phyloP scores from a whole-genome alignment of 148 eudicot species.

The Nepenthes gracilis region DNA sequence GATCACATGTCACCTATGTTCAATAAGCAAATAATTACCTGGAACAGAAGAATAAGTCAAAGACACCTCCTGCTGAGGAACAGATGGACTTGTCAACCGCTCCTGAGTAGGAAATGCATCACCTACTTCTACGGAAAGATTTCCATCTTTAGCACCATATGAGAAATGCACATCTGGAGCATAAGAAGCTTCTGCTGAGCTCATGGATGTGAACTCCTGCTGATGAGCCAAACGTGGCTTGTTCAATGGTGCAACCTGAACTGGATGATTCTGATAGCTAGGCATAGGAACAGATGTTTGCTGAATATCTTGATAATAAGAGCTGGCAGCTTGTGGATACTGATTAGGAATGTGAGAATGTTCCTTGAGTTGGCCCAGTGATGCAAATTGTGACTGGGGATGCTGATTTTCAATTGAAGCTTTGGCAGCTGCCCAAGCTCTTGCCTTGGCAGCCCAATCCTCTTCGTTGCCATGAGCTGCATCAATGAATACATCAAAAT shows the following conservation, averaged over 20 bases:
- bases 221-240: conserved; percentile 26
- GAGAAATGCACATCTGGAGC: conserved; percentile 40
- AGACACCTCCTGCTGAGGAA: conserved; percentile 99
- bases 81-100: conserved; percentile 38
- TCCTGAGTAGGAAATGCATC: conserved; percentile 42
- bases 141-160: conserved; percentile 44
- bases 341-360: conserved; percentile 45
- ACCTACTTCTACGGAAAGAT: conserved; percentile 29
- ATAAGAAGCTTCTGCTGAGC: conserved; percentile 41
- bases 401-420: conserved; percentile 52
- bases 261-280: conserved; percentile 46
- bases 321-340: conserved; percentile 36
- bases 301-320: conserved; percentile 40
- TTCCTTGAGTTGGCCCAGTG: conserved; percentile 34
- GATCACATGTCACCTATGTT: too few relatives aligned
- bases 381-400: conserved; percentile 34
- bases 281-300: conserved; percentile 33
- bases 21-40: conserved; percentile 51
- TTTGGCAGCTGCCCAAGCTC: conserved; percentile 91
- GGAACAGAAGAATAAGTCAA: conserved; percentile 98
- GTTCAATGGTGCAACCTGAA: conserved; percentile 27
- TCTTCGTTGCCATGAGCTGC: conserved; percentile 72
- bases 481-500: background rate
- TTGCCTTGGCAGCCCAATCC: conserved; percentile 94
- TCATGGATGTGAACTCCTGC: conserved; percentile 42